Evolutionary conservation across 176 grass and related monocot species (phyloP).

Genomic region (Echinochloa phyllopogon): DNA sequence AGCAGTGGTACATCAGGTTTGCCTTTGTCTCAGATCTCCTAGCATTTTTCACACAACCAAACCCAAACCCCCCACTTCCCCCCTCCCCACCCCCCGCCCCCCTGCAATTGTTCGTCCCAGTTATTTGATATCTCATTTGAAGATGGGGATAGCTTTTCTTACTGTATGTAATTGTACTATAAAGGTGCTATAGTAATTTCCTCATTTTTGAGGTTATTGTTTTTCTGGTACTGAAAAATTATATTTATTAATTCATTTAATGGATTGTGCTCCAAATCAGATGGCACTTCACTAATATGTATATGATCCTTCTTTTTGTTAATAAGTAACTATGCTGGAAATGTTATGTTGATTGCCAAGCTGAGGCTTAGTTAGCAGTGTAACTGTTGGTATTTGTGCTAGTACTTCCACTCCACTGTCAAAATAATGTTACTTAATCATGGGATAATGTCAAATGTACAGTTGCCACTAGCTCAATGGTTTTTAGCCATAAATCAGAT

Average conservation of each 20-base stretch:
- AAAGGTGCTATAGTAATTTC: slow-evolving; percentile 12
- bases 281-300: background rate
- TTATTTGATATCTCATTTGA: background rate
- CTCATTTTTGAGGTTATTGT: background rate
- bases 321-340: background rate
- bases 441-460: background rate
- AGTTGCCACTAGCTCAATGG: background rate
- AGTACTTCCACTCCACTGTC: background rate
- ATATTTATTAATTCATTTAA: background rate
- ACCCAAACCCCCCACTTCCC: too few species aligned
- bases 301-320: slow-evolving; percentile 18
- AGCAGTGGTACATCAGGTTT: slow-evolving; percentile 91
- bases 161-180: background rate
- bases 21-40: slow-evolving; percentile 8
- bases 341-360: background rate
- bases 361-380: background rate
- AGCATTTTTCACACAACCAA: slow-evolving; percentile 3
- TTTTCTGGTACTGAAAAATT: background rate
- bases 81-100: too few species aligned
- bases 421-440: background rate
- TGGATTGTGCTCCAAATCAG: slow-evolving; percentile 7
- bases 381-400: background rate
- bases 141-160: background rate
- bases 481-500: slow-evolving; percentile 9
- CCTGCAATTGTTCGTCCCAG: background rate